These are phyloP conservation scores for Spergularia bocconei DNA, from an alignment of 148 eudicot species.

Conservation along the genomic window DNA sequence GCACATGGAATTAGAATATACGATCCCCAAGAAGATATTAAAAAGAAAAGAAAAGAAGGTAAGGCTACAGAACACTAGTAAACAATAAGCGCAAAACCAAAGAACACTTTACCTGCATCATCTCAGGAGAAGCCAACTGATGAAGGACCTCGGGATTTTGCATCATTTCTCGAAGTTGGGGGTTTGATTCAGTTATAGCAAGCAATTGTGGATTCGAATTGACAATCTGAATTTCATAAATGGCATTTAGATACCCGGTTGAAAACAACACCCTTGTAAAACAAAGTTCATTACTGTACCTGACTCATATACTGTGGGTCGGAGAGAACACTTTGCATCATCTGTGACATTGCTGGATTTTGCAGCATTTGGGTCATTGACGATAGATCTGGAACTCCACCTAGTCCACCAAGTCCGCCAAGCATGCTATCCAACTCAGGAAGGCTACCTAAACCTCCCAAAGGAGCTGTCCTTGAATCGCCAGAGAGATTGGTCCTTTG, in stretches of 20 bases:
- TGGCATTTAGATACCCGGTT: conserved; percentile 13
- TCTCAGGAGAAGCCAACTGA: conserved; percentile 72
- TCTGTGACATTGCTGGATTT: conserved; percentile 91
- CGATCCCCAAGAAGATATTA: neutral
- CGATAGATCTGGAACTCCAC: conserved; percentile 56
- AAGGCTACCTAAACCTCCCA: conserved; percentile 68
- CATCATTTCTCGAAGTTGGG: conserved; percentile 92
- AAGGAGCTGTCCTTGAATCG: conserved; percentile 55
- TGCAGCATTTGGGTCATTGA: conserved; percentile 62
- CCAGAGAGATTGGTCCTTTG: conserved; percentile 59
- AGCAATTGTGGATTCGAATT: conserved; percentile 69
- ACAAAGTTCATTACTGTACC: conserved; percentile 36
- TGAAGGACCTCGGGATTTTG: conserved; percentile 85
- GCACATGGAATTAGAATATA: neutral
- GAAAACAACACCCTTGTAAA: conserved; percentile 1
- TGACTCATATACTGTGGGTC: conserved; percentile 85
- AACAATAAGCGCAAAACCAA: neutral
- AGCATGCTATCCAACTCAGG: conserved; percentile 60
- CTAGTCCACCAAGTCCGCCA: conserved; percentile 17
- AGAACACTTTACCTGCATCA: conserved; percentile 63
- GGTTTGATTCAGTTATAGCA: conserved; percentile 67
- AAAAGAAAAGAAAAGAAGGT: neutral
- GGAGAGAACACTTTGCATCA: conserved; percentile 87
- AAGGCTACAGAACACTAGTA: neutral
- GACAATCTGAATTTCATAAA: conserved; percentile 39